A percentile compares a stretch with the other conserved stretches of the same genome.
Conservation (phyloP, 78 protist species). For the Blattamonas nauphoetae region DNA sequence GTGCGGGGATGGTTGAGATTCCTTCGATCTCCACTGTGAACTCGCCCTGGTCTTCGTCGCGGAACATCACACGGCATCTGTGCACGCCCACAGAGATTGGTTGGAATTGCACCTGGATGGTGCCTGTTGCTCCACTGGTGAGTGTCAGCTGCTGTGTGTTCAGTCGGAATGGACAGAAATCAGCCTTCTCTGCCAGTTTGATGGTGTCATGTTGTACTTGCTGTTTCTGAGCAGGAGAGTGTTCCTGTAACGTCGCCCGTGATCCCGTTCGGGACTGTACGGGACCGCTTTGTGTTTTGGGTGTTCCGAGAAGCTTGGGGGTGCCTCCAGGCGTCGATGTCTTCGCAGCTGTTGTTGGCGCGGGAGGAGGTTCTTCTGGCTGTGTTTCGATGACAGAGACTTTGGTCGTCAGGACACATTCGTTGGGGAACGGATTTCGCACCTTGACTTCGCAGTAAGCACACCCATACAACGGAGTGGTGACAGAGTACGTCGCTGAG, state of each 20-base stretch:
- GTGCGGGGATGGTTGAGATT: background rate
- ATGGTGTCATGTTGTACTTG: too few relatives aligned
- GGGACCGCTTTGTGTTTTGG: too few relatives aligned
- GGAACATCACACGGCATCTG: background rate
- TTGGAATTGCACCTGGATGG: background rate
- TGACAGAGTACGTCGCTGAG: background rate
- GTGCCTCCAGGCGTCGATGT: too few relatives aligned
- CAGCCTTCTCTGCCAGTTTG: background rate
- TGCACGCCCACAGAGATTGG: background rate
- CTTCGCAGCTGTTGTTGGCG: too few relatives aligned
- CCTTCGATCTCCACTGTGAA: background rate
- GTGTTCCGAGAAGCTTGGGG: too few relatives aligned
- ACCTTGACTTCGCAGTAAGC: background rate
- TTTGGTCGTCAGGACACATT: background rate
- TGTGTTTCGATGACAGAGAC: too few relatives aligned
- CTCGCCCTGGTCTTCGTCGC: constrained; percentile 6
- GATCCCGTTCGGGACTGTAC: too few relatives aligned
- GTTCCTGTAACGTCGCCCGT: too few relatives aligned
- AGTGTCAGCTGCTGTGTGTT: background rate
- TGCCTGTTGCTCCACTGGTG: background rate
- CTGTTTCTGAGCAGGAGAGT: too few relatives aligned
- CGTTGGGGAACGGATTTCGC: background rate
- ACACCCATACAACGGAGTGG: background rate
- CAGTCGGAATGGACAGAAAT: background rate
- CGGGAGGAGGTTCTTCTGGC: too few relatives aligned